A percentile compares a stretch with the other conserved stretches of the same genome.
These are phyloP conservation scores for Camelina sativa DNA, from an alignment of 345 rosid species.

Conservation along the genomic window DNA sequence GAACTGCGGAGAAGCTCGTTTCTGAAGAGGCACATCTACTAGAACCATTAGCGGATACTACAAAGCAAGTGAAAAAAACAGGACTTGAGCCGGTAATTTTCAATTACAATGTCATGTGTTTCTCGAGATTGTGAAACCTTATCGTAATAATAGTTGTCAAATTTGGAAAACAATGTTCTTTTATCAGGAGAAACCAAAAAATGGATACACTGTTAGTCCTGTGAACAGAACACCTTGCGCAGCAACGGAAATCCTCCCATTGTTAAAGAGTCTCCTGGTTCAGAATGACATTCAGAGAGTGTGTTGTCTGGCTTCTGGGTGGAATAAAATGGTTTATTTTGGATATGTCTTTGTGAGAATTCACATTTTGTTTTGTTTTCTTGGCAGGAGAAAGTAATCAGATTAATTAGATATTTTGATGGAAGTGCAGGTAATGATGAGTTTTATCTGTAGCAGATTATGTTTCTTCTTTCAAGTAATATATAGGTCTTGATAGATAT, in stretches of 20 bases:
- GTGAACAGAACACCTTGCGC: constrained; percentile 48
- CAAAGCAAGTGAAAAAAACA: not conserved
- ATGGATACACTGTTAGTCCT: constrained; percentile 45
- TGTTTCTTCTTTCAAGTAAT: not conserved
- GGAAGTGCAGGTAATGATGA: constrained; percentile 52
- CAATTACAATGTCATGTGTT: not conserved
- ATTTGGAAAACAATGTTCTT: constrained; percentile 3
- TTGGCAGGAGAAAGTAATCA: constrained; percentile 80
- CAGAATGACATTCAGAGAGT: constrained; percentile 86
- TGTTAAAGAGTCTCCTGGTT: constrained; percentile 72
- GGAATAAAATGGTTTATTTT: not conserved
- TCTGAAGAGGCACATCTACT: constrained; percentile 22
- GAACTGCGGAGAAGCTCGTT: constrained; percentile 19
- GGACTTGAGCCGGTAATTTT: constrained; percentile 25
- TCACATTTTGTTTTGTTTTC: constrained; percentile 24
- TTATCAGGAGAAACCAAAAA: constrained; percentile 59
- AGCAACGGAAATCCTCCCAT: constrained; percentile 54
- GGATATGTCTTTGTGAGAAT: not conserved
- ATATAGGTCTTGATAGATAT: not conserved
- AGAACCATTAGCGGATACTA: constrained; percentile 10
- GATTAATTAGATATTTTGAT: constrained; percentile 70
- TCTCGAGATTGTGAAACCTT: not conserved
- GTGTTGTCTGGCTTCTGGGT: constrained; percentile 18
- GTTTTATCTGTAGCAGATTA: not conserved
- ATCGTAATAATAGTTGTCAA: not conserved